Evolutionary conservation across 306 rosid species (phyloP).

Genomic region (Trifolium subterraneum): DNA sequence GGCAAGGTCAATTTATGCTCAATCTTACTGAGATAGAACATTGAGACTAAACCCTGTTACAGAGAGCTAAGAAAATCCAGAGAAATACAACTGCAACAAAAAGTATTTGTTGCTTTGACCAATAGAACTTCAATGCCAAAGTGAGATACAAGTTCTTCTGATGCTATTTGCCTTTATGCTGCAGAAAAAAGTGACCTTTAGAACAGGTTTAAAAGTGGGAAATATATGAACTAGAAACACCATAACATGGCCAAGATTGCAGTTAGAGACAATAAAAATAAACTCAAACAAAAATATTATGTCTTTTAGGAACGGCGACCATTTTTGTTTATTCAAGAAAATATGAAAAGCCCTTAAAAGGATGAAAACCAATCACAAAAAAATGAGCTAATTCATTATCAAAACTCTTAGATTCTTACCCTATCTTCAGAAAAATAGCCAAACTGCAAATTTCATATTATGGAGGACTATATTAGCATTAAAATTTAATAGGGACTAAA

Average conservation of each 20-base stretch:
- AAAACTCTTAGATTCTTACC: too few species aligned
- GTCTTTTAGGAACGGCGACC: too few species aligned
- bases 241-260: not conserved
- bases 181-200: not conserved
- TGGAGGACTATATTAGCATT: too few species aligned
- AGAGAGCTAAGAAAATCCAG: not conserved
- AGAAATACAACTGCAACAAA: not conserved
- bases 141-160: conserved; percentile 15
- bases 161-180: not conserved
- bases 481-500: too few species aligned
- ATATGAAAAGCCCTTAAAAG: too few species aligned
- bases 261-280: not conserved
- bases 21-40: conserved; percentile 84
- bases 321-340: too few species aligned
- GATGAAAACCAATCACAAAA: too few species aligned
- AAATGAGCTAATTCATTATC: too few species aligned
- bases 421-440: too few species aligned
- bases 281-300: not conserved
- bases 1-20: conserved; percentile 78
- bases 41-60: conserved; percentile 37
- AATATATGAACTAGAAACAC: conserved; percentile 1
- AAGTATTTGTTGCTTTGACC: not conserved
- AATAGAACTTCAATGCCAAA: conserved; percentile 3
- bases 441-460: too few species aligned
- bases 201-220: not conserved